Evolutionary conservation across 2,329 filamentous ascomycete genomes (phyloP).

Genomic region (Fusarium ambrosium): DNA sequence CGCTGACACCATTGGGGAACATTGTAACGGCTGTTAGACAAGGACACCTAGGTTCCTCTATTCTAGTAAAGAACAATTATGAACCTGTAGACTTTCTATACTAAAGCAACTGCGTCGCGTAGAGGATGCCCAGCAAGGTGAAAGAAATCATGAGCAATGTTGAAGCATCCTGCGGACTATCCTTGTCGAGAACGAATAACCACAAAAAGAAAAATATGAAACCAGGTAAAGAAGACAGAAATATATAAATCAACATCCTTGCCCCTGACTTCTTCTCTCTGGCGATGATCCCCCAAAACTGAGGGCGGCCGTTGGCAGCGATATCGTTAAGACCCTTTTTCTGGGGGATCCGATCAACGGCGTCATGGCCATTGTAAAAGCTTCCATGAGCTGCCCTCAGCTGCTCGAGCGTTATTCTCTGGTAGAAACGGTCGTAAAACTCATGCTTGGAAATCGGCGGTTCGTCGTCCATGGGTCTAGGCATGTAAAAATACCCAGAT

Average conservation of each 20-base stretch:
- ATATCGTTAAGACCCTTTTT: neutral
- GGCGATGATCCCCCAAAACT: neutral
- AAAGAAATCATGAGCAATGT: neutral
- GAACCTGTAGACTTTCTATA: neutral
- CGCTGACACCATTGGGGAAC: accelerated
- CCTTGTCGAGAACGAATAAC: neutral
- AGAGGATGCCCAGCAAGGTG: neutral
- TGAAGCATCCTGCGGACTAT: neutral
- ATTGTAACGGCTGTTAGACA: neutral
- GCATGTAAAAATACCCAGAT: neutral
- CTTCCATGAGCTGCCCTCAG: neutral
- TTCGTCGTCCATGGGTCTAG: neutral
- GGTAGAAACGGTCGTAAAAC: neutral
- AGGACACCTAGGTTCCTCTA: neutral
- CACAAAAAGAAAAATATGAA: neutral
- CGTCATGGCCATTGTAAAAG: neutral
- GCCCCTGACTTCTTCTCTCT: neutral
- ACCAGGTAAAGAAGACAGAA: accelerated
- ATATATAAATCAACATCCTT: neutral
- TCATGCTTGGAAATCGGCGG: neutral
- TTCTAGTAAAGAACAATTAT: accelerated
- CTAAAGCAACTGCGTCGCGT: neutral
- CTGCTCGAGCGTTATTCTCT: neutral
- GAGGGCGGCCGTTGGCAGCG: neutral
- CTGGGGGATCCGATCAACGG: neutral